Base-by-base conservation (phyloP, 768 basidiomycete genomes). In the Suillus alpinus region DNA sequence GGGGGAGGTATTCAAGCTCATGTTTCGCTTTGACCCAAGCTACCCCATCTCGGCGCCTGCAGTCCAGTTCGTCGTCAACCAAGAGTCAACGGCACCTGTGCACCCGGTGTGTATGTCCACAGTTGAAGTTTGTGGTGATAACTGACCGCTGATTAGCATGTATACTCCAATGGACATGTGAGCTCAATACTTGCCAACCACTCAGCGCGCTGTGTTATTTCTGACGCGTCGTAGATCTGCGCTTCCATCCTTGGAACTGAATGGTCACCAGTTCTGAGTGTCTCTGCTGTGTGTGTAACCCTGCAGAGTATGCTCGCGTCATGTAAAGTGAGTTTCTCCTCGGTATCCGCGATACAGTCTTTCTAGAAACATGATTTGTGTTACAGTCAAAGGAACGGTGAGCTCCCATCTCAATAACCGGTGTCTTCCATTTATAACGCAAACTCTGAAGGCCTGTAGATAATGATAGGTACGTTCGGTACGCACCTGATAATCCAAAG, bases 221-320 rank as follows among this genome's bases (percentile, higher is more conserved):
- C 60, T 69, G 59, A 67, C 59, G 52, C 32, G 44, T 52, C 51
- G 23, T 41, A 94, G 89, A 94, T 95, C 66, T 95, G 93, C 69
- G 92, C 91, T 9, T 93, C 91, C 14, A 94, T 95, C 59, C 84
- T 95, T 8, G 94, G 92, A 31, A 89, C 83, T 66, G 93, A 94
- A 65, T 94, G 92, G 92, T 92, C 90, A 10, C 93, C 92, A 0
- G 91, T 93, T n/a, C 75, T 94, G 63, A 92, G 88, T 62, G 91
- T 92, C 23, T 80, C 87, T 31, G 83, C 91, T 2, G 85, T 94
- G 46, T 94, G 91, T 67, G 83, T 94, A 18, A 94, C 93, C 4
- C 75, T 95, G 51, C 94, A 95, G 76, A 92, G 90, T 68, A 95
- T 95, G 94, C 81, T 95, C 60, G 94, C 92, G 26, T 92, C 90